phyloP scores from a whole-genome alignment of 495 filamentous ascomycete species.

The Hypomontagnella monticulosa region DNA sequence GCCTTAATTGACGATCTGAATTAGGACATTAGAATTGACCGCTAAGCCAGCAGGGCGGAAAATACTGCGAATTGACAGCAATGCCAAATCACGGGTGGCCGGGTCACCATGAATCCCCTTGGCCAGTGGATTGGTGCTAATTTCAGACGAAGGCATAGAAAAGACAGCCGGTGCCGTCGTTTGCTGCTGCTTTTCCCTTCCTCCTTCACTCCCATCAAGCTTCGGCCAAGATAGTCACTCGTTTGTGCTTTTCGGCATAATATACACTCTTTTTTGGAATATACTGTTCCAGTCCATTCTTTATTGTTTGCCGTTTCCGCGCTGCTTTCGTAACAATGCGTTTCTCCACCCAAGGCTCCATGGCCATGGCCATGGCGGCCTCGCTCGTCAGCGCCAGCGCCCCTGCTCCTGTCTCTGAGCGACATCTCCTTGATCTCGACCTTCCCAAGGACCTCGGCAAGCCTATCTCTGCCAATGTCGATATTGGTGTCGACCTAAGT shows the following conservation, averaged over 20 bases:
- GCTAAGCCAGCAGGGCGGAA: slow-evolving; percentile 17
- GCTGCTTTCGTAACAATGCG: slow-evolving; percentile 38
- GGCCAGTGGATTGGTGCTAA: slow-evolving; percentile 34
- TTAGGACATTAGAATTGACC: slow-evolving; percentile 36
- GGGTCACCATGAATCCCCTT: slow-evolving; percentile 30
- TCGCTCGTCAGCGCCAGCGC: slow-evolving; percentile 43
- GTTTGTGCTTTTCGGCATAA: slow-evolving; percentile 44
- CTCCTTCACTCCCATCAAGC: slow-evolving; percentile 43
- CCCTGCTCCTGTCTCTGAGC: slow-evolving; percentile 34
- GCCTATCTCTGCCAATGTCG: slow-evolving; percentile 40
- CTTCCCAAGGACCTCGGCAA: slow-evolving; percentile 36
- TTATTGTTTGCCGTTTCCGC: slow-evolving; percentile 39
- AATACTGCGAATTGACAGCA: slow-evolving; percentile 16
- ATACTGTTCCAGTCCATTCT: slow-evolving; percentile 47
- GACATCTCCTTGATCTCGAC: slow-evolving; percentile 35
- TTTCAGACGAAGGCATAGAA: slow-evolving; percentile 44
- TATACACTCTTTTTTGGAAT: slow-evolving; percentile 43
- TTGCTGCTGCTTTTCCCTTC: slow-evolving; percentile 6
- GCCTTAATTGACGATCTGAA: slow-evolving; percentile 42
- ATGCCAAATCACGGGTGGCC: slow-evolving; percentile 37
- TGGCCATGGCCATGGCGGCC: slow-evolving; percentile 46
- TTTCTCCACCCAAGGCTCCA: slow-evolving; percentile 46
- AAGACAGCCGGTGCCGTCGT: slow-evolving; percentile 38
- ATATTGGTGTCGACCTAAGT: slow-evolving; percentile 41
- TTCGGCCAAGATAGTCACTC: slow-evolving; percentile 45